These are phyloP conservation scores for Dillenia turbinata DNA, from an alignment of 164 flowering plant genomes.

Conservation along the genomic window DNA sequence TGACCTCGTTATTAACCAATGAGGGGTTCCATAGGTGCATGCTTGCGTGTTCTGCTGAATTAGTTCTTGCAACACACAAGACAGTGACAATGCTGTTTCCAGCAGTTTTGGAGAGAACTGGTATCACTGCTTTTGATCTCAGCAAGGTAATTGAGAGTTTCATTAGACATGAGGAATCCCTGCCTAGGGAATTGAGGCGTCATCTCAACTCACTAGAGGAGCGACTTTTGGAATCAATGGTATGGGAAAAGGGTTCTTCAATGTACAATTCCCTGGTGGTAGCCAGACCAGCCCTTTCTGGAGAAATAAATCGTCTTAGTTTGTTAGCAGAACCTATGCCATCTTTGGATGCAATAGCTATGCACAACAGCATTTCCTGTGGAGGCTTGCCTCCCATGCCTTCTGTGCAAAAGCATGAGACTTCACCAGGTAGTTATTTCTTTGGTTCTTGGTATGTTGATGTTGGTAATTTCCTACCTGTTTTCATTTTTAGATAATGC, in stretches of 20 bases:
- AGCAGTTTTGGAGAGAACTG: conserved; percentile 90
- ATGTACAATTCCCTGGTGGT: conserved; percentile 92
- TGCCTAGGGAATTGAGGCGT: conserved; percentile 90
- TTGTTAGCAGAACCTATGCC: conserved; percentile 98
- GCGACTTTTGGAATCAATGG: conserved; percentile 92
- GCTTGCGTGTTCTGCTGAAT: conserved; percentile 98
- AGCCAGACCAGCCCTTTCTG: conserved; percentile 71
- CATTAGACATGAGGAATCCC: conserved; percentile 91
- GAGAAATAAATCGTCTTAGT: conserved; percentile 75
- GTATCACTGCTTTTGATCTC: conserved; percentile 97
- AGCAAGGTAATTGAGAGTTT: conserved; percentile 99
- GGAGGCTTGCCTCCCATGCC: conserved; percentile 57
- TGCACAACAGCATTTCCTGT: conserved; percentile 53
- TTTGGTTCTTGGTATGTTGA: neutral
- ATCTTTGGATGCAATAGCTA: conserved; percentile 88
- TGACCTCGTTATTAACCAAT: conserved; percentile 82
- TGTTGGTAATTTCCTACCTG: too few species aligned
- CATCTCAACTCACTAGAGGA: conserved; percentile 96
- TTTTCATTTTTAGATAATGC: too few species aligned
- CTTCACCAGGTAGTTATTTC: conserved; percentile 37
- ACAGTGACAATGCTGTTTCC: conserved; percentile 96
- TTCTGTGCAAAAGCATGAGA: conserved; percentile 49
- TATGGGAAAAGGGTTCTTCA: conserved; percentile 97
- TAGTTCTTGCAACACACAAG: conserved; percentile 93
- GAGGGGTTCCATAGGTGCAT: conserved; percentile 99